These are phyloP conservation scores for Cladosporium sphaerospermum DNA, from an alignment of 2,329 filamentous ascomycete genomes.

Conservation along the genomic window DNA sequence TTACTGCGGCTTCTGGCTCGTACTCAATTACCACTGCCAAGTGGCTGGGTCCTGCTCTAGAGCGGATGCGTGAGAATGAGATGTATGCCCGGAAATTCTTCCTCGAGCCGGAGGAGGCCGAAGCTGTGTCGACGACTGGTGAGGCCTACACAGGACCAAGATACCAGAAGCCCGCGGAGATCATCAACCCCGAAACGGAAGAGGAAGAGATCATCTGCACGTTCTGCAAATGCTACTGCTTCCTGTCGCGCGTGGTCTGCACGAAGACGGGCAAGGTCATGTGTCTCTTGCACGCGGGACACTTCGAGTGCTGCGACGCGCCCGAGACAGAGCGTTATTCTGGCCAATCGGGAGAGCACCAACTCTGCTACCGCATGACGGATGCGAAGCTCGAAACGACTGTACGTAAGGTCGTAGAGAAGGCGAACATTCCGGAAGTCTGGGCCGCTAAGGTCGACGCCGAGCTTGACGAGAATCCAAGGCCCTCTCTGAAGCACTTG, in stretches of 20 bases:
- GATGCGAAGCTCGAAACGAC: constrained; percentile 61
- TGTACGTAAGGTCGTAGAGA: constrained; percentile 75
- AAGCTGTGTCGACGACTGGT: constrained; percentile 38
- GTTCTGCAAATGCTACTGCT: constrained; percentile 88
- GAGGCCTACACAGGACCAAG: constrained; percentile 27
- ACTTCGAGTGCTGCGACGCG: constrained; percentile 71
- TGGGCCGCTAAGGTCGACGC: constrained; percentile 90
- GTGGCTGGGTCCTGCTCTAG: constrained; percentile 85
- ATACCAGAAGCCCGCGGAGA: constrained; percentile 51
- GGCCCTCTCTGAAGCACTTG: constrained; percentile 78
- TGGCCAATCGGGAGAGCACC: constrained; percentile 52
- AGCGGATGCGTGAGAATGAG: constrained; percentile 72
- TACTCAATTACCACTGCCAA: constrained; percentile 83
- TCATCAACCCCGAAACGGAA: constrained; percentile 53
- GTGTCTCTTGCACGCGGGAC: constrained; percentile 76
- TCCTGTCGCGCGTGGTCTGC: constrained; percentile 85
- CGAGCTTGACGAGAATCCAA: constrained; percentile 74
- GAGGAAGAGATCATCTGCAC: constrained; percentile 91
- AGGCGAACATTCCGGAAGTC: constrained; percentile 73
- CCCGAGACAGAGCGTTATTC: constrained; percentile 61
- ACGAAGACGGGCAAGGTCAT: constrained; percentile 71
- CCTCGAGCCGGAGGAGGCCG: constrained; percentile 42
- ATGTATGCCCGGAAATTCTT: constrained; percentile 62
- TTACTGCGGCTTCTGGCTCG: constrained; percentile 78
- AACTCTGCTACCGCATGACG: constrained; percentile 69